Percentiles rank a stretch among this genome's conserved stretches.
Conservation (phyloP, 176 grass and related monocot species). For the Triticum monococcum region DNA sequence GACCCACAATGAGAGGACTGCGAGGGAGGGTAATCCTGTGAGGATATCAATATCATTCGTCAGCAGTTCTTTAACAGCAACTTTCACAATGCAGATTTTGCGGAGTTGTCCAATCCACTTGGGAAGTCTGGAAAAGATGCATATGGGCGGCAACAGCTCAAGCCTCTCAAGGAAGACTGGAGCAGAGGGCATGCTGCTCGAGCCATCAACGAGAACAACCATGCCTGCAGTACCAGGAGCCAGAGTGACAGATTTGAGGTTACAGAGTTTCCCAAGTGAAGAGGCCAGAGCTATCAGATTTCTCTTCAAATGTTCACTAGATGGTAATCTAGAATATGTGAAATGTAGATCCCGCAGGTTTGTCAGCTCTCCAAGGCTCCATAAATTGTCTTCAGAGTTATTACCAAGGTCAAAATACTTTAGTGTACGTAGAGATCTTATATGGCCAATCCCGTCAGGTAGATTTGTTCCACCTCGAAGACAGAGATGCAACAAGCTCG, state of each 20-base stretch:
- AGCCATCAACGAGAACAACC: not conserved
- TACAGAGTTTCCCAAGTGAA: not conserved
- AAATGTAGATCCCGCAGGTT: slow-evolving; percentile 7
- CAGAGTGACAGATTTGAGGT: slow-evolving; percentile 4
- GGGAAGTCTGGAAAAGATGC: slow-evolving; percentile 20
- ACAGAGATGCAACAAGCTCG: not conserved
- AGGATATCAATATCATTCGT: not conserved
- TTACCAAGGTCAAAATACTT: not conserved
- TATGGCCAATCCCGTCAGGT: not conserved
- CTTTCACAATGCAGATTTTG: not conserved
- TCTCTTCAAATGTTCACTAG: not conserved
- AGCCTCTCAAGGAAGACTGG: not conserved
- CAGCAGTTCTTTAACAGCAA: slow-evolving; percentile 12
- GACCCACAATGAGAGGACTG: not conserved
- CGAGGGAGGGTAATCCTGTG: not conserved
- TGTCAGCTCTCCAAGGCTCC: not conserved
- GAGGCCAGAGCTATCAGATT: slow-evolving; percentile 1
- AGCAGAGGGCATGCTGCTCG: not conserved
- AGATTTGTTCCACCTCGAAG: not conserved
- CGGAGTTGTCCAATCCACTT: not conserved
- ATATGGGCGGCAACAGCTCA: not conserved
- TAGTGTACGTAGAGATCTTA: slow-evolving; percentile 1
- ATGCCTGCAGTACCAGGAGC: not conserved
- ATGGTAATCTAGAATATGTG: not conserved
- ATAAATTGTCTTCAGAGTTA: not conserved